Base-by-base conservation (phyloP, 2,329 filamentous ascomycete genomes). In the Colletotrichum limetticola region DNA sequence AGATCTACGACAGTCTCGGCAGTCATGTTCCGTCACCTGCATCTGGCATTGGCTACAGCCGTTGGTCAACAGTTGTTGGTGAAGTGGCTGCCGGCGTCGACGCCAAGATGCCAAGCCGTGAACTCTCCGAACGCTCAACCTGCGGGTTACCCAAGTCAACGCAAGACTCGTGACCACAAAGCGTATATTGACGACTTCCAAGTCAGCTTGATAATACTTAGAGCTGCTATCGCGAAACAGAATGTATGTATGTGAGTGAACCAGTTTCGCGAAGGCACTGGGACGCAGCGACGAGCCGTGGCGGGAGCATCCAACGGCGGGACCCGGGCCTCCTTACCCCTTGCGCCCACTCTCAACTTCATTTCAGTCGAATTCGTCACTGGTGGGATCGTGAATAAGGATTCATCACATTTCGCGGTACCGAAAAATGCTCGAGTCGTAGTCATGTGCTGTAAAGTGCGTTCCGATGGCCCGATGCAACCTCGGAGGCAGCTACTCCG, bases 401-500 rank as follows among this genome's bases (percentile, higher is more conserved):
- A 14, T 26, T n/a, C 11, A 26, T 24, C 14, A 32, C 9, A 61
- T 26, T 52, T 0, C 35, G n/a, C 37, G 56, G 60, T 71, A 53
- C 71, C 71, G 60, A 72, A 16, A n/a, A 42, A 2, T 35, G 30
- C 49, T 30, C 35, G 28, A 61, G 22, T 59, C 60, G 28, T 58
- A 26, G 71, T 73, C 71, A 71, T 71, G 67, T 66, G 66, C 12
- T 37, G n/a, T 52, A 8, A 58, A 28, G 28, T 28, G 24, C 49
- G 22, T 22, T 57, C 71, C 71, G 35, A 58, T 55, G 49, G 56
- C 37, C 67, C 60, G 66, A 66, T 73, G 71, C 71, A 70, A 73
- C 66, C 60, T 66, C 71, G 71, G 71, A 73, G 49, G 66, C 56
- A 52, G 16, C 22, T 32, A 56, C 67, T 73, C 71, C 71, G 71